These are phyloP conservation scores for Alternaria infectoria DNA, from an alignment of 2,329 filamentous ascomycete genomes.

Conservation along the genomic window DNA sequence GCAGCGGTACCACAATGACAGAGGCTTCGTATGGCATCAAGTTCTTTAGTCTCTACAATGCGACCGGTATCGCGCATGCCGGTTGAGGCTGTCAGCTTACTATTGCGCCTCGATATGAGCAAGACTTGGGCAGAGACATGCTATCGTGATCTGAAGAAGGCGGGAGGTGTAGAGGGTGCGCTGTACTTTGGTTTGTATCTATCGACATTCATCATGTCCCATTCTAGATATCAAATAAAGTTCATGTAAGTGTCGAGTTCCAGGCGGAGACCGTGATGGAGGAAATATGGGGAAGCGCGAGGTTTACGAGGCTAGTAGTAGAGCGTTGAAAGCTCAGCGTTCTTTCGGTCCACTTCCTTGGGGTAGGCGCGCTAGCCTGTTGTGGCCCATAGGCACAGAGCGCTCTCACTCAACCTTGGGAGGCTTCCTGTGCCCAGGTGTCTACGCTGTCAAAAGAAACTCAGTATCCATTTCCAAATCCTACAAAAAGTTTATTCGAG, in stretches of 20 bases:
- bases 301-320: neutral
- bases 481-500: neutral
- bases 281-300: neutral
- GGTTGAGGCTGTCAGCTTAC: slow-evolving; percentile 2
- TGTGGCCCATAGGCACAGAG: neutral
- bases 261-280: neutral
- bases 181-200: neutral
- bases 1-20: slow-evolving; percentile 14
- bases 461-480: neutral
- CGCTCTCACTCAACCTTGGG: neutral
- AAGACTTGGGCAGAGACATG: neutral
- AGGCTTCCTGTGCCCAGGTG: too few species aligned
- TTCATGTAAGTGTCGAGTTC: neutral
- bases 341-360: neutral
- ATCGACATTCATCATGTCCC: neutral
- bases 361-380: slow-evolving; percentile 1
- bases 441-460: neutral
- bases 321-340: neutral
- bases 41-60: slow-evolving; percentile 24
- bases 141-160: neutral
- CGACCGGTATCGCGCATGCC: slow-evolving; percentile 33
- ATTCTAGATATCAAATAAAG: too few species aligned
- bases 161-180: neutral
- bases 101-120: neutral
- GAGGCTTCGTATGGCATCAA: slow-evolving; percentile 27